Percentiles rank a stretch among this genome's conserved stretches.
These are phyloP conservation scores for Cyclostephanos tholiformis DNA, from an alignment of 108 stramenopile genomes.

Conservation along the genomic window DNA sequence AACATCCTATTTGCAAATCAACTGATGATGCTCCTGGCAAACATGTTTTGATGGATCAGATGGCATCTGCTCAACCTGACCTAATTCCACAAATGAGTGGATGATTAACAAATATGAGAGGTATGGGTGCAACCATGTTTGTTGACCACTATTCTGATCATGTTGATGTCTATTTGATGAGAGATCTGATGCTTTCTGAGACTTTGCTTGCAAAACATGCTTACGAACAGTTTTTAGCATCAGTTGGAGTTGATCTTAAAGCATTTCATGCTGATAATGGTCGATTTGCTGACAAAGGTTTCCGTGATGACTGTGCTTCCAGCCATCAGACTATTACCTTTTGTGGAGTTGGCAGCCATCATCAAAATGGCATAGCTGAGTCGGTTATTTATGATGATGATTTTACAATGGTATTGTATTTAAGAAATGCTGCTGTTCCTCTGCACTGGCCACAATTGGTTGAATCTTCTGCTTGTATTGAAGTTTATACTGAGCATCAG, in stretches of 20 bases:
- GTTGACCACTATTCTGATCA: too few species aligned
- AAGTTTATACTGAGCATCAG: neutral
- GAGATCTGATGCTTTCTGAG: conserved; percentile 18
- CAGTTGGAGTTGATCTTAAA: conserved; percentile 32
- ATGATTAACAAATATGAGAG: conserved; percentile 44
- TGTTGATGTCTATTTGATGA: conserved; percentile 20
- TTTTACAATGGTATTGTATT: conserved; percentile 27
- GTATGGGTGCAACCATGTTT: conserved; percentile 31
- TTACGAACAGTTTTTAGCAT: conserved; percentile 11
- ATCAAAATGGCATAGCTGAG: too few species aligned
- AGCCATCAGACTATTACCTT: conserved; percentile 23
- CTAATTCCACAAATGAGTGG: conserved; percentile 27
- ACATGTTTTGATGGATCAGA: conserved; percentile 45
- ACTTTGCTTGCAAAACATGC: conserved; percentile 26
- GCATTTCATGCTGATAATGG: conserved; percentile 49
- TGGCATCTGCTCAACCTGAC: conserved; percentile 28
- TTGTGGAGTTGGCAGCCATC: conserved; percentile 23
- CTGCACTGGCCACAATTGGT: conserved; percentile 6
- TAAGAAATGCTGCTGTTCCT: neutral
- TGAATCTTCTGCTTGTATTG: neutral
- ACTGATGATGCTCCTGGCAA: conserved; percentile 30
- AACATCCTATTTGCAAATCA: neutral
- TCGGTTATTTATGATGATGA: conserved; percentile 18
- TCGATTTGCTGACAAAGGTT: too few species aligned
- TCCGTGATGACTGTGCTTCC: neutral